These are phyloP conservation scores for Melaleuca alternifolia DNA, from an alignment of 345 rosid species.

Conservation along the genomic window DNA sequence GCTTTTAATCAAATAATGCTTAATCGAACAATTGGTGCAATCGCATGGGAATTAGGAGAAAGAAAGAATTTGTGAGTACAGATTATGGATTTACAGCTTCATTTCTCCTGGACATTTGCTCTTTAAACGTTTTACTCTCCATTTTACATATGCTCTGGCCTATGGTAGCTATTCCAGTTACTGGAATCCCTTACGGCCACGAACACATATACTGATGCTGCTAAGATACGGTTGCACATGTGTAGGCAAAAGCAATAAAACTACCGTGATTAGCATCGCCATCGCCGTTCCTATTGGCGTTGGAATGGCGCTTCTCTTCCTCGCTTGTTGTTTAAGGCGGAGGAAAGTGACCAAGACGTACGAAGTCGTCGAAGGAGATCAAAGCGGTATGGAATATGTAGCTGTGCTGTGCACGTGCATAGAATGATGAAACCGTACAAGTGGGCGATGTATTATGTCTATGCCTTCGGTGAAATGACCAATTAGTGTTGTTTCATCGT, in stretches of 20 bases:
- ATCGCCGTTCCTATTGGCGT: not conserved
- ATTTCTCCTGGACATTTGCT: not conserved
- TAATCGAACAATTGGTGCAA: too few species aligned
- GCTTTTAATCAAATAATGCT: not conserved
- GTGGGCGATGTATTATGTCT: not conserved
- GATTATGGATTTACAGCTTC: not conserved
- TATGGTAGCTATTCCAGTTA: not conserved
- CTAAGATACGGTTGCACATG: not conserved
- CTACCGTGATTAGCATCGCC: not conserved
- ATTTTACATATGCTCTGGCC: not conserved
- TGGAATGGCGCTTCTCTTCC: not conserved
- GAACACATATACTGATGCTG: not conserved
- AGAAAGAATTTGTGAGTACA: not conserved
- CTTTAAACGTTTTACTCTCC: not conserved
- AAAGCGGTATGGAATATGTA: not conserved
- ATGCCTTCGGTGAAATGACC: not conserved
- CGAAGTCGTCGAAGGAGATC: not conserved
- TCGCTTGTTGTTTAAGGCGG: not conserved
- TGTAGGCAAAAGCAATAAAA: too few species aligned
- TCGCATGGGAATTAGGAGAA: not conserved
- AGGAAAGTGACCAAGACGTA: not conserved
- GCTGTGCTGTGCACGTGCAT: fast-evolving
- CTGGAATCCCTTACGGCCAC: not conserved
- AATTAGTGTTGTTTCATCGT: fast-evolving
- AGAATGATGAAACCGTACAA: not conserved